A percentile compares a stretch with the other conserved stretches of the same genome.
These are phyloP conservation scores for Thermothielavioides terrestris DNA, from an alignment of 495 filamentous ascomycete species.

Conservation along the genomic window DNA sequence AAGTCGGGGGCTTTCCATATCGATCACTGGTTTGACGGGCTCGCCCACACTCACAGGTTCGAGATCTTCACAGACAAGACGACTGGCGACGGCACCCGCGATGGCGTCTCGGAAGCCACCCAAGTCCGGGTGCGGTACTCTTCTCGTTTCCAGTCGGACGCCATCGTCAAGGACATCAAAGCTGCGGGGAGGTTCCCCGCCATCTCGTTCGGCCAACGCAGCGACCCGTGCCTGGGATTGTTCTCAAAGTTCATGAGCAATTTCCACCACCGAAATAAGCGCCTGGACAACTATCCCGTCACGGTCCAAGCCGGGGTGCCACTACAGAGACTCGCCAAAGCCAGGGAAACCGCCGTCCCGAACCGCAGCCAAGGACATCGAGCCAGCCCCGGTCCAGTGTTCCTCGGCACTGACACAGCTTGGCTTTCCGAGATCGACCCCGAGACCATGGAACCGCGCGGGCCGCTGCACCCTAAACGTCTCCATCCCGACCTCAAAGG, in stretches of 20 bases:
- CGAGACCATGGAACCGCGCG: conserved; percentile 60
- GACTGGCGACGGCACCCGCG: too few species aligned
- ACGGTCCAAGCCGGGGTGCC: conserved; percentile 35
- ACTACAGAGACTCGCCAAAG: neutral
- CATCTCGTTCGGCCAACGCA: conserved; percentile 53
- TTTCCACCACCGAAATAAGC: conserved; percentile 33
- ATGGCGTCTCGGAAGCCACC: too few species aligned
- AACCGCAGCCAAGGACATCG: conserved; percentile 1
- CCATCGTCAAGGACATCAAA: conserved; percentile 45
- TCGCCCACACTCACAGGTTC: conserved; percentile 67
- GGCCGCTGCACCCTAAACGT: conserved; percentile 43
- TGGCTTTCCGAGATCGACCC: conserved; percentile 54
- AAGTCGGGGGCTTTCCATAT: conserved; percentile 46
- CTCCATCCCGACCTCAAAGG: conserved; percentile 63
- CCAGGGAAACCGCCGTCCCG: neutral
- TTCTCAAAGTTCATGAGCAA: conserved; percentile 57
- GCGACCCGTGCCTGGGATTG: conserved; percentile 60
- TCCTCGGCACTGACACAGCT: conserved; percentile 43
- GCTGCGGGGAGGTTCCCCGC: conserved; percentile 38
- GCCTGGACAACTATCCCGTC: conserved; percentile 46
- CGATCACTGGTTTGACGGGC: conserved; percentile 75
- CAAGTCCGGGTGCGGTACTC: conserved; percentile 56
- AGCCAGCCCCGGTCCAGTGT: neutral
- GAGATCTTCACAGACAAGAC: conserved; percentile 42
- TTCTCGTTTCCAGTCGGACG: conserved; percentile 56